Percentiles rank a stretch among this genome's conserved stretches.
Conservation (phyloP, 192 early-diverging fungal species). For the Backusella psychrophila region DNA sequence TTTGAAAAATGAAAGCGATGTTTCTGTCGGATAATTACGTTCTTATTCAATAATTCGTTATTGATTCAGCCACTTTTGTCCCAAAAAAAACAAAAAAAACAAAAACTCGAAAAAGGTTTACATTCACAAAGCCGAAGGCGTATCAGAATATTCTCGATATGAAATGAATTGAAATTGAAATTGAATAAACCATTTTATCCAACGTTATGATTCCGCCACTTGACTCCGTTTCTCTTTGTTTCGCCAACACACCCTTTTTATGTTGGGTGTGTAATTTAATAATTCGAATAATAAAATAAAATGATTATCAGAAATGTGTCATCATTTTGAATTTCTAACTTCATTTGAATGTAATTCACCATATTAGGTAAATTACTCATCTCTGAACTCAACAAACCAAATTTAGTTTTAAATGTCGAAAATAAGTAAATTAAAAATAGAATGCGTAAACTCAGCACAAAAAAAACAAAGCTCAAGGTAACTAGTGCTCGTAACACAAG, state of each 20-base stretch:
- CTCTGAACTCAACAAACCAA: not conserved
- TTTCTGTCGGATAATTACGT: constrained; percentile 1
- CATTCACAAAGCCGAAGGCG: not conserved
- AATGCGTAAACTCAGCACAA: not conserved
- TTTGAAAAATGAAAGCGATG: not conserved
- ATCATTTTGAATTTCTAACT: not conserved
- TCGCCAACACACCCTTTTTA: no score
- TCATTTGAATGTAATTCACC: not conserved
- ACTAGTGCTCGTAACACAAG: not conserved
- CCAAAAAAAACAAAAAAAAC: not conserved
- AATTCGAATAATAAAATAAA: no score
- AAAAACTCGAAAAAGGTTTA: not conserved
- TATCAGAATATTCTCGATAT: no score
- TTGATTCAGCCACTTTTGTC: not conserved
- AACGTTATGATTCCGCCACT: no score
- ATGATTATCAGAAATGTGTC: not conserved
- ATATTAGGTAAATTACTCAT: not conserved
- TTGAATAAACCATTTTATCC: no score
- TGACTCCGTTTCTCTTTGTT: no score
- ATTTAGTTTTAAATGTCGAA: not conserved
- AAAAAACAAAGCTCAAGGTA: not conserved
- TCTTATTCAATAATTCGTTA: not conserved
- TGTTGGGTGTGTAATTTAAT: no score
- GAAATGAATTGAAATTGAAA: no score
- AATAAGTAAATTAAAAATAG: constrained; percentile 7